Conservation (phyloP, 73 alveolate genomes). For the Paramecium sonneborni region DNA sequence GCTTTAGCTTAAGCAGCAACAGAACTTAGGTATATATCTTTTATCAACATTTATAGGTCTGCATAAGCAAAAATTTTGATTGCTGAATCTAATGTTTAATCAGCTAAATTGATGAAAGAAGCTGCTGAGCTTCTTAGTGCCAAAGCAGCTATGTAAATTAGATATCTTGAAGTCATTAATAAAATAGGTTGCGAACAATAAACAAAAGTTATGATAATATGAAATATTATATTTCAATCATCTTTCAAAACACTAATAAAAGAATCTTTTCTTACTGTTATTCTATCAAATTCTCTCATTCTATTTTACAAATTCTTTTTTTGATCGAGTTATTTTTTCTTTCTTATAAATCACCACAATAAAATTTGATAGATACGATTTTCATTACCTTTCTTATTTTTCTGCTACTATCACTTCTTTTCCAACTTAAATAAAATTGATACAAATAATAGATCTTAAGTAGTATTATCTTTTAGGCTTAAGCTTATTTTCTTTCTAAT, state of each 20-base stretch:
- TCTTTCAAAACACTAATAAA: conserved; percentile 64
- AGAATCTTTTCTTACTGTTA: conserved; percentile 68
- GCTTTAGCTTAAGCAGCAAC: conserved; percentile 35
- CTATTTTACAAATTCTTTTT: conserved; percentile 84
- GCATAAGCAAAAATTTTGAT: conserved; percentile 12
- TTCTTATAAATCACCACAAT: conserved; percentile 94
- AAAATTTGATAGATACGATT: conserved; percentile 85
- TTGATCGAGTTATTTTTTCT: conserved; percentile 83
- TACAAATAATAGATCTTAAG: conserved; percentile 79
- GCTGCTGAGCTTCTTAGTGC: conserved; percentile 1
- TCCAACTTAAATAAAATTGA: conserved; percentile 89
- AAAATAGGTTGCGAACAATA: not conserved
- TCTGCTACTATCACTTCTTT: conserved; percentile 91
- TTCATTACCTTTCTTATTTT: conserved; percentile 59
- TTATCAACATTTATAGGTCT: not conserved
- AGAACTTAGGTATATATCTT: not conserved
- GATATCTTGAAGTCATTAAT: not conserved
- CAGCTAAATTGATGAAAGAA: conserved; percentile 40
- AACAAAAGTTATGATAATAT: not conserved
- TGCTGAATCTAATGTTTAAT: conserved; percentile 35
- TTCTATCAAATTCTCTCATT: conserved; percentile 78
- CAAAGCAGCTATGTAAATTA: conserved; percentile 8
- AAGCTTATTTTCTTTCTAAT: conserved; percentile 68
- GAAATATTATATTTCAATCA: not conserved
- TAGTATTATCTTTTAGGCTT: conserved; percentile 73